Evolutionary conservation across 495 filamentous ascomycete species (phyloP).

Genomic region (Hyaloscypha hepaticicola): DNA sequence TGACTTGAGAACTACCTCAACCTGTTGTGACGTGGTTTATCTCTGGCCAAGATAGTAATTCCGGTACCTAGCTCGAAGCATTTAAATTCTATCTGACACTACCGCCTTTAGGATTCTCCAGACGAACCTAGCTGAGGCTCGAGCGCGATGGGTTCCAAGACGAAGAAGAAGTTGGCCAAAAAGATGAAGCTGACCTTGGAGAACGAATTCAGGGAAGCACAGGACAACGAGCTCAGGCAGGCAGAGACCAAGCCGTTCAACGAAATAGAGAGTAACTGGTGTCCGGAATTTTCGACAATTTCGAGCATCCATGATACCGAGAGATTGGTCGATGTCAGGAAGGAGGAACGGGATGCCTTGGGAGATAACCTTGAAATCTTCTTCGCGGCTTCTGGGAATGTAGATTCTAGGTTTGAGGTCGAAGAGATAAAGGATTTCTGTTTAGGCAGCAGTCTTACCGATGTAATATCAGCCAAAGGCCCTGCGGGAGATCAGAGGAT

Average conservation of each 20-base stretch:
- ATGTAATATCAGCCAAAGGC: neutral
- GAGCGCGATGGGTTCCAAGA: neutral
- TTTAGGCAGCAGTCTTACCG: conserved; percentile 1
- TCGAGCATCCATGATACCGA: neutral
- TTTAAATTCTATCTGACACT: neutral
- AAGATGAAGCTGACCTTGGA: too few relatives aligned
- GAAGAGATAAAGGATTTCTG: conserved; percentile 3
- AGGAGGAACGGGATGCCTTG: too few relatives aligned
- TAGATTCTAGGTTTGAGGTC: conserved; percentile 3
- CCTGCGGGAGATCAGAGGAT: neutral
- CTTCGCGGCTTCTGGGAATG: neutral
- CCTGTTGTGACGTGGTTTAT: neutral
- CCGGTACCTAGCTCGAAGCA: neutral
- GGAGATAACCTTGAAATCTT: neutral
- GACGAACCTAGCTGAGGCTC: neutral
- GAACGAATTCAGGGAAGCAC: neutral
- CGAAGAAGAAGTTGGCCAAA: neutral
- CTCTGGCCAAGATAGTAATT: neutral
- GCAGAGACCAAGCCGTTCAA: neutral
- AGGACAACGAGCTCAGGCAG: neutral
- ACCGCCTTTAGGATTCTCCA: too few relatives aligned
- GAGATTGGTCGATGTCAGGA: neutral
- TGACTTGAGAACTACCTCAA: conserved; percentile 5
- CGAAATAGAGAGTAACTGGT: neutral
- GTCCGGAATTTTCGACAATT: neutral